phyloP scores from a whole-genome alignment of 108 stramenopile genomes.

The Fistulifera solaris region DNA sequence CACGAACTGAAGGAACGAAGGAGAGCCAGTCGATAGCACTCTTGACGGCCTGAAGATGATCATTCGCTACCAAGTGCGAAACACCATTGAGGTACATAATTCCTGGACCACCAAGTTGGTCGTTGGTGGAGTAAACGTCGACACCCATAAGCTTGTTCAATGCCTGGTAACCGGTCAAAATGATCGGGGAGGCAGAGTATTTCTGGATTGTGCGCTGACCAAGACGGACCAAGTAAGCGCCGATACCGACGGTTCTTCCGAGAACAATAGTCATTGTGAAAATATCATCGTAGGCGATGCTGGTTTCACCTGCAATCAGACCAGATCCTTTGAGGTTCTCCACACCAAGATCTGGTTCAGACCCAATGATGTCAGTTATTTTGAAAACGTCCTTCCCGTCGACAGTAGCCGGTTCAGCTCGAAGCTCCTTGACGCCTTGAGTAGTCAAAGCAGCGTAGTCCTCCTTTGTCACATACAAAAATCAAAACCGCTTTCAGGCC shows the following conservation, averaged over 20 bases:
- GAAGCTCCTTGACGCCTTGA: conserved; percentile 16
- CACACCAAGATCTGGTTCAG: conserved; percentile 95
- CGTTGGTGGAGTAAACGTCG: conserved; percentile 98
- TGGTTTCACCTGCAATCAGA: conserved; percentile 98
- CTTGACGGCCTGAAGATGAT: conserved; percentile 87
- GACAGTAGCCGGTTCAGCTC: conserved; percentile 35
- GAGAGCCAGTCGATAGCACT: conserved; percentile 90
- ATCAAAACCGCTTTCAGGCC: conserved; percentile 92
- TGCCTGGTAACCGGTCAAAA: conserved; percentile 98
- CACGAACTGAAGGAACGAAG: conserved; percentile 82
- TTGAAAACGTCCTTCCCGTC: conserved; percentile 58
- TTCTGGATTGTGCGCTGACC: conserved; percentile 99
- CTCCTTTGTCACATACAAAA: conserved; percentile 84
- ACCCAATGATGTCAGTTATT: conserved; percentile 90
- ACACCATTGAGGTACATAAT: conserved; percentile 99
- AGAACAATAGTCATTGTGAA: conserved; percentile 97
- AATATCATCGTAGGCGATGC: conserved; percentile 90
- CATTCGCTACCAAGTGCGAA: conserved; percentile 84
- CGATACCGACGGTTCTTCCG: conserved; percentile 97
- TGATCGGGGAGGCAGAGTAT: conserved; percentile 86
- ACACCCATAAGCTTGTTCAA: conserved; percentile 98
- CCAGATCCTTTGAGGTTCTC: conserved; percentile 98
- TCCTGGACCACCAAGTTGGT: conserved; percentile 94
- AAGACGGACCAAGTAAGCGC: conserved; percentile 98
- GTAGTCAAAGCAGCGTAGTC: conserved; percentile 70